These are phyloP conservation scores for Blastocystis sp. DNA, from an alignment of 352 stramenopile genomes.

Conservation along the genomic window DNA sequence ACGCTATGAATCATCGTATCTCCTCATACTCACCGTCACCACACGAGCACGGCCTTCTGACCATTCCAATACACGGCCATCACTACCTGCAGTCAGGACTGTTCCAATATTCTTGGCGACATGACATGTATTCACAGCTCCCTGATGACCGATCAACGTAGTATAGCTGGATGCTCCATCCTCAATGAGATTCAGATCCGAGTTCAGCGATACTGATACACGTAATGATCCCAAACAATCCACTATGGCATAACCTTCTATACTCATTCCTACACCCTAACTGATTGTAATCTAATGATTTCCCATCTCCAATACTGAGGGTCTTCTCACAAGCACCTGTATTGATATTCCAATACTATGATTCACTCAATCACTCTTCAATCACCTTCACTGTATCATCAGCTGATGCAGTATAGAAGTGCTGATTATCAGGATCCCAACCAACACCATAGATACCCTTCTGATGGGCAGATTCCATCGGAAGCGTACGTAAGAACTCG, in stretches of 20 bases:
- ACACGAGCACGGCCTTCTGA: constrained; percentile 67
- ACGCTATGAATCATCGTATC: constrained; percentile 64
- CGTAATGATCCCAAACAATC: constrained; percentile 5
- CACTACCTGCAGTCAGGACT: constrained; percentile 75
- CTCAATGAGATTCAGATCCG: constrained; percentile 54
- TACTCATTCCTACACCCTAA: neutral
- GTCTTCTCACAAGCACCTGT: constrained; percentile 27
- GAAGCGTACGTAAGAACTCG: constrained; percentile 71
- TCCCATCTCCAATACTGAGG: constrained; percentile 40
- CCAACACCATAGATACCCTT: constrained; percentile 78
- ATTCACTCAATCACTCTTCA: constrained; percentile 49
- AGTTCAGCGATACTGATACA: constrained; percentile 40
- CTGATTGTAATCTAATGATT: constrained; percentile 31
- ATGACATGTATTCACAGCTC: constrained; percentile 23
- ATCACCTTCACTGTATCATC: constrained; percentile 78
- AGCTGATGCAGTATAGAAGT: constrained; percentile 76
- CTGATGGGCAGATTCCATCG: constrained; percentile 66
- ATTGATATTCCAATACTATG: constrained; percentile 54
- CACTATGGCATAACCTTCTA: neutral
- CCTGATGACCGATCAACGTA: constrained; percentile 43
- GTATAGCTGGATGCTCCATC: constrained; percentile 25
- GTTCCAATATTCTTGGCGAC: constrained; percentile 66
- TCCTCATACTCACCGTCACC: constrained; percentile 68
- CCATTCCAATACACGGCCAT: constrained; percentile 75
- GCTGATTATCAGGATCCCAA: constrained; percentile 75